Base-by-base conservation (phyloP, 2,329 filamentous ascomycete species). In the Drechslera avenae region DNA sequence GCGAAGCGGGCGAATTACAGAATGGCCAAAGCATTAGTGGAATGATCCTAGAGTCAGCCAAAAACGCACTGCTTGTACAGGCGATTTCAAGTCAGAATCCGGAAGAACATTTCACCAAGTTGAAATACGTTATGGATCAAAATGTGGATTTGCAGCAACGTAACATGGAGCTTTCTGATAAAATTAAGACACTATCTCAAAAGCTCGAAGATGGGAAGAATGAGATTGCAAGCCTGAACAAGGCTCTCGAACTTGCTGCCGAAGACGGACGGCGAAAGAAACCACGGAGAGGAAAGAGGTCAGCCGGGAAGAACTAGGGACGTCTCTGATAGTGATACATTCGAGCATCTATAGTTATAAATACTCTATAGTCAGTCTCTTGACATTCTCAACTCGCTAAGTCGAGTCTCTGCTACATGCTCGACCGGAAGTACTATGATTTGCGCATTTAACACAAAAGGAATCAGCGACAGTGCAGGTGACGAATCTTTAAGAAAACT, bases 31-130 rank as follows among this genome's bases (percentile, higher is more conserved):
- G 23, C 2, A 52, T 59, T 13, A 59, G 50, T 40, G 10, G 13
- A 17, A 48, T 59, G 16, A 46, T 59, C n/a, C n/a, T 57, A 34
- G 41, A 59, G 46, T 59, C 14, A 23, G 51, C 57, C 3, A 52
- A 50, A 30, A 59, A 57, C 13, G 48, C 45, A 13, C 41, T 55
- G 16, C 45, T 57, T 23, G 13, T 50, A 34, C 1, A 37, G 32
- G 36, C 39, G 3, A 40, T 50, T 13, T 46, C 44, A n/a, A 17
- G 26, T 35, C 9, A 44, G 28, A 13, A 52, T 33, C n/a, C 28
- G n/a, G 35, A 42, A 33, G 45, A 49, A 2, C 5, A 32, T 19
- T 36, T 43, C 18, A 21, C 35, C 12, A 34, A 43, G 28, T 17
- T 51, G 9, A 48, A 36, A 14, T 36, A 52, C 7, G 14, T 52